A percentile compares a stretch with the other conserved stretches of the same genome.
These are phyloP conservation scores for Microascus cirrosus DNA, from an alignment of 2,329 filamentous ascomycete genomes.

Conservation along the genomic window DNA sequence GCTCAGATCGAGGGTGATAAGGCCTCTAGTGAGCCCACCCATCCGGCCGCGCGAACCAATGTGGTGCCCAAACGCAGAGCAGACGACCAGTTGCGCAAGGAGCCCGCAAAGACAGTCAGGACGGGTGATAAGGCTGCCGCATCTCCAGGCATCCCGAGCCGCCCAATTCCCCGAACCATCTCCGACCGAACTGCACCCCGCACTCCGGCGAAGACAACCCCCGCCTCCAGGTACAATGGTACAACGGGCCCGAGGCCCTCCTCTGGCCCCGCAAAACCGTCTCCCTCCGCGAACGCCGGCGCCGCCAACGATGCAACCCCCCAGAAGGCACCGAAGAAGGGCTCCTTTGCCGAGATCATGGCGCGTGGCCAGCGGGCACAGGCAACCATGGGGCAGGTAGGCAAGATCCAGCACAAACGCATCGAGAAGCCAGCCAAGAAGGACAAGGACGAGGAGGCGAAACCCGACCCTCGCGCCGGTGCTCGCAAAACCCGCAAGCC, in stretches of 20 bases:
- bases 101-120: constrained; percentile 24
- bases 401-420: constrained; percentile 65
- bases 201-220: background rate
- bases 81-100: constrained; percentile 32
- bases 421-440: constrained; percentile 51
- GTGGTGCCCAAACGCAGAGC: constrained; percentile 44
- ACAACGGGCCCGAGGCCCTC: constrained; percentile 2
- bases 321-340: constrained; percentile 51
- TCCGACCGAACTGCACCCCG: background rate
- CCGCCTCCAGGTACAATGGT: constrained; percentile 6
- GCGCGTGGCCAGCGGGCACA: constrained; percentile 59
- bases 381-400: constrained; percentile 47
- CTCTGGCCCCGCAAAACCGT: constrained; percentile 5
- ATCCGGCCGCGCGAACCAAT: constrained; percentile 15
- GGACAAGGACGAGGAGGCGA: constrained; percentile 40
- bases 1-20: constrained; percentile 50
- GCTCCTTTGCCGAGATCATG: constrained; percentile 64
- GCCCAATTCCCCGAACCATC: constrained; percentile 5
- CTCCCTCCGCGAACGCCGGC: constrained; percentile 15
- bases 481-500: background rate
- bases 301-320: constrained; percentile 28
- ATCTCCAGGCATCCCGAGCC: background rate
- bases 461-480: constrained; percentile 10
- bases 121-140: background rate
- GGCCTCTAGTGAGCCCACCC: constrained; percentile 22